Conservation (phyloP, 164 flowering plant genomes). For the Magnolia changhungtana region DNA sequence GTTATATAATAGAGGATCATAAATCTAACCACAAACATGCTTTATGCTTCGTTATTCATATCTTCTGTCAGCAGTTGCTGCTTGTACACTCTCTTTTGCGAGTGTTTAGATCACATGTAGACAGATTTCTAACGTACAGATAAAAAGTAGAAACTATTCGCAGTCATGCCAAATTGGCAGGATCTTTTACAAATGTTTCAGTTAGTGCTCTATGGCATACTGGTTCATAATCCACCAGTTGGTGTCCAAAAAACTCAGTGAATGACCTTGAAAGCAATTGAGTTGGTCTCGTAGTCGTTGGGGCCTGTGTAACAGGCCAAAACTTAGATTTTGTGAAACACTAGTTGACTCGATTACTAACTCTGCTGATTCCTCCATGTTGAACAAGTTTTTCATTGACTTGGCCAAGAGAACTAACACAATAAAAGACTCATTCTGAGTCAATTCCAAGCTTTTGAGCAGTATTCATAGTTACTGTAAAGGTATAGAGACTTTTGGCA, state of each 20-base stretch:
- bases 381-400: background rate
- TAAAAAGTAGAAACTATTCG: background rate
- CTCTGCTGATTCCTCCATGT: background rate
- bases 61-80: background rate
- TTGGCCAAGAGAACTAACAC: background rate
- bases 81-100: background rate
- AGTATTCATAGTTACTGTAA: too few species aligned
- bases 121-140: background rate
- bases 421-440: background rate
- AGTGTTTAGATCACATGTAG: background rate
- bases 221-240: background rate
- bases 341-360: background rate
- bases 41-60: background rate
- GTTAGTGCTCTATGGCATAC: background rate
- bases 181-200: background rate
- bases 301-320: background rate
- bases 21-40: background rate
- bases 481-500: too few species aligned
- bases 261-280: background rate
- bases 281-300: background rate
- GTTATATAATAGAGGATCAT: background rate
- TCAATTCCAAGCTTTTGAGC: background rate
- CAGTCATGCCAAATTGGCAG: background rate
- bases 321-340: background rate
- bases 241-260: background rate